Conservation (phyloP, 73 alveolate species). For the Stentor coeruleus region DNA sequence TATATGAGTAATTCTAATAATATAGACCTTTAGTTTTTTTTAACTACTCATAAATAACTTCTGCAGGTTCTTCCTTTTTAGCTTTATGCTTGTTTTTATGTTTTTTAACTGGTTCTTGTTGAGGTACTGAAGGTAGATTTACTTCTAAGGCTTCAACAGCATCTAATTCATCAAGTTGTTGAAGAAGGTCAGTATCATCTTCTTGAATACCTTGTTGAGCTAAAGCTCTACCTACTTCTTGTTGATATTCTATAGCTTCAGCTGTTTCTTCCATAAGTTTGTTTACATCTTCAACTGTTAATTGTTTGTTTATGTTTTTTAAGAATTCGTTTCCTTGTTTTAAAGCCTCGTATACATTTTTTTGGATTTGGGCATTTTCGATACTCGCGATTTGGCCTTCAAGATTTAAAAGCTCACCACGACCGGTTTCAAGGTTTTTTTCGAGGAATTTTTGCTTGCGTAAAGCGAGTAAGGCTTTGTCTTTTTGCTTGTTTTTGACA, state of each 20-base stretch:
- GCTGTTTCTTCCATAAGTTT: background rate
- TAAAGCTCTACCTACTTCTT: background rate
- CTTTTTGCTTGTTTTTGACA: background rate
- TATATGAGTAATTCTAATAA: background rate
- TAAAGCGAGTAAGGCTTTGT: background rate
- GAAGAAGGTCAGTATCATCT: background rate
- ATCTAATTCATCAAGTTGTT: background rate
- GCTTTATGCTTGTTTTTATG: too few relatives aligned
- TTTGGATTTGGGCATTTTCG: background rate
- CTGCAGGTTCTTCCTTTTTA: too few relatives aligned
- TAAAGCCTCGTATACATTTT: background rate
- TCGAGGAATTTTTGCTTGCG: background rate
- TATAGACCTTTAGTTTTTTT: too few relatives aligned
- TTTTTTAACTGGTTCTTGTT: too few relatives aligned
- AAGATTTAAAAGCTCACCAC: background rate
- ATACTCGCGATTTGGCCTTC: background rate
- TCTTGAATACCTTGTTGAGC: background rate
- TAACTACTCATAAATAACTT: too few relatives aligned
- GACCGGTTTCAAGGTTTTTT: background rate
- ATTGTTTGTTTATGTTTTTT: background rate
- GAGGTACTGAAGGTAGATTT: too few relatives aligned
- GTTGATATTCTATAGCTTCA: conserved; percentile 5
- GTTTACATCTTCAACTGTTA: background rate
- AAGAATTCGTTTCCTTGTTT: background rate
- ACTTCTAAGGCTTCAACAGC: background rate